These are phyloP conservation scores for Bonia amplexicaulis DNA, from an alignment of 176 grass and related monocot species.

Conservation along the genomic window DNA sequence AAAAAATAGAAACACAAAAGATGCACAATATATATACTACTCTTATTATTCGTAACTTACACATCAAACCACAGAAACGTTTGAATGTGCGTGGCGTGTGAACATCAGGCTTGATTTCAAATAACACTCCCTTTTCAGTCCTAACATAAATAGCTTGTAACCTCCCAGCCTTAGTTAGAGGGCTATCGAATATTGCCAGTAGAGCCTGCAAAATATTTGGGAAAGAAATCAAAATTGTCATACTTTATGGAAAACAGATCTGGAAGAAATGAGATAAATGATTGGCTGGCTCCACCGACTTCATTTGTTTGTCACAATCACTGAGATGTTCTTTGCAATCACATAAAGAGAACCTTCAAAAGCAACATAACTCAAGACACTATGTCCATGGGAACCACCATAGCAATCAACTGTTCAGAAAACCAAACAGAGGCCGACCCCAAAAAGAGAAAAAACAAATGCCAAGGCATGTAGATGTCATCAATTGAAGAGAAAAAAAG, in stretches of 20 bases:
- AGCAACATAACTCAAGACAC: not conserved
- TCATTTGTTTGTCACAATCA: not conserved
- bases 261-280: not conserved
- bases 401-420: not conserved
- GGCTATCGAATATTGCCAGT: constrained; percentile 96
- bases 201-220: constrained; percentile 54
- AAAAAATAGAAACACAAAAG: not conserved
- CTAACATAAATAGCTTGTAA: constrained; percentile 90
- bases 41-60: constrained; percentile 44
- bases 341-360: not conserved
- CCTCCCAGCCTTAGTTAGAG: constrained; percentile 87
- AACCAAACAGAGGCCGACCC: not conserved
- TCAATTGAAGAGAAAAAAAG: not conserved
- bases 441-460: not conserved
- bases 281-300: not conserved
- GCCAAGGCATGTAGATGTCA: not conserved
- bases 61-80: constrained; percentile 86
- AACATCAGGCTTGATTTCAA: constrained; percentile 96
- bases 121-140: constrained; percentile 89
- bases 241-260: not conserved
- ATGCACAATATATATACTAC: not conserved
- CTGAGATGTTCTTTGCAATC: not conserved
- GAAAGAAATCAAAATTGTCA: not conserved
- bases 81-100: constrained; percentile 95
- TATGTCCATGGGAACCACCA: not conserved